Evolutionary conservation across 2,329 filamentous ascomycete species (phyloP), one percentile per base, ranked within the genome.

Genomic region (Fusarium paranaense): DNA sequence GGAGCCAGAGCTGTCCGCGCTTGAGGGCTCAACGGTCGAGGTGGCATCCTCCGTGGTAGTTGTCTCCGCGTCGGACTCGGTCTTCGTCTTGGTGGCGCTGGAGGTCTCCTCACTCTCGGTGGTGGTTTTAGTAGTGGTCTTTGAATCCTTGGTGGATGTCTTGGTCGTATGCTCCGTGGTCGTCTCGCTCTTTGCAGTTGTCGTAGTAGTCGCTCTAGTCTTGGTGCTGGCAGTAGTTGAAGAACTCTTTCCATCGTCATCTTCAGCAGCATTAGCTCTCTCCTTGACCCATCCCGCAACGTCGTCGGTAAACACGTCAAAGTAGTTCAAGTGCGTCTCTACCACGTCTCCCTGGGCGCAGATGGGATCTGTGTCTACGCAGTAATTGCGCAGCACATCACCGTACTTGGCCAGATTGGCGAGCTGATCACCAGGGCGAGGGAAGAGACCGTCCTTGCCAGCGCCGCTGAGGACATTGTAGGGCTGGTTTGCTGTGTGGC

Each of bases 311-410:
- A 77, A 81, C 20, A 82, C 45, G 30, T 82, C 78, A 66, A 84
- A 84, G 65, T 85, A 85, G 71, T 82, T 82, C 11, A 81, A 76
- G 62, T 85, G 83, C 10, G 77, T 78, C 10, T 78, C 78, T 4
- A 79, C 76, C 4, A 74, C 76, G 27, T 81, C 71, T 9, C 82
- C 83, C 18, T 77, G 78, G 14, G 83, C 83, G 70, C 84, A 86
- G 64, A 84, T 81, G 2, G 84, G 82, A 62, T 85, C 84, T 11
- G 80, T 80, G 4, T 71, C 68, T 35, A 78, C 76, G 66, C 84
- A 85, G 76, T 83, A 85, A 16, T 79, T 79, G 58, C 79, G 81
- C 9, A 81, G 63, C 10, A 78, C 64, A 33, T 64, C 60, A 14
- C 74, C 65, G 35, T 79, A 83, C 40, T 76, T 76, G 59, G 71